Evolutionary conservation across 2,329 filamentous ascomycete genomes (phyloP).

Genomic region (Hysterium pulicare): DNA sequence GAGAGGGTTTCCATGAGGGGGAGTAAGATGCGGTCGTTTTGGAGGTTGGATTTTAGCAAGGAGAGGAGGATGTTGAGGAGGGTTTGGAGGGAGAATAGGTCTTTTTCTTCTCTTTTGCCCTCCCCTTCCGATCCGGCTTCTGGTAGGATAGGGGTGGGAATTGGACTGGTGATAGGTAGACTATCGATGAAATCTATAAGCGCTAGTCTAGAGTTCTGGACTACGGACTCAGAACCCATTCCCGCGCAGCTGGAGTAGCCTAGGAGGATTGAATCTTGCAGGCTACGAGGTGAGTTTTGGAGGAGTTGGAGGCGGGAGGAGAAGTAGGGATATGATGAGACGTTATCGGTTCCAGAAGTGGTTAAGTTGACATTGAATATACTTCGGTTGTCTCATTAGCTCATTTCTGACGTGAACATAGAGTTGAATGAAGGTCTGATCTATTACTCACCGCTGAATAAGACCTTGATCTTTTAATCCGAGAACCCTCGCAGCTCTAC

Average conservation of each 20-base stretch:
- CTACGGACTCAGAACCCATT: slow-evolving; percentile 71
- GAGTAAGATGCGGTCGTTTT: slow-evolving; percentile 67
- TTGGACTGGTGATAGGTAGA: slow-evolving; percentile 16
- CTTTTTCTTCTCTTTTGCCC: background rate
- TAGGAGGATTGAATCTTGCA: slow-evolving; percentile 51
- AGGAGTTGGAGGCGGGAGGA: slow-evolving; percentile 44
- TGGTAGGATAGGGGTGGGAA: background rate
- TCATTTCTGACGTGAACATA: too few relatives aligned
- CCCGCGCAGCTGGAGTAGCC: slow-evolving; percentile 72
- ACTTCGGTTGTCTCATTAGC: slow-evolving; percentile 1
- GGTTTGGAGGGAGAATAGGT: slow-evolving; percentile 20
- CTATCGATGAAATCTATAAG: slow-evolving; percentile 48
- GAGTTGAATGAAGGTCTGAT: too few relatives aligned
- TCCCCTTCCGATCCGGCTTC: background rate
- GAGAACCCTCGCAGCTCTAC: slow-evolving; percentile 25
- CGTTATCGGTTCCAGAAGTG: slow-evolving; percentile 24
- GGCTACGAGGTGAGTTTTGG: slow-evolving; percentile 8
- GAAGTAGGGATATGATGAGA: slow-evolving; percentile 62
- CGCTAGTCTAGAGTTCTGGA: slow-evolving; percentile 65
- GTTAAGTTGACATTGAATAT: background rate
- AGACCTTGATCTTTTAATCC: slow-evolving; percentile 23
- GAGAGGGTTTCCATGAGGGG: slow-evolving; percentile 73
- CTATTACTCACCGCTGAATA: background rate
- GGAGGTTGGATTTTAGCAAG: slow-evolving; percentile 27
- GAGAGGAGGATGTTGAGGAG: slow-evolving; percentile 23